Conservation (phyloP, 805 yeast species). For the Lipomyces starkeyi region DNA sequence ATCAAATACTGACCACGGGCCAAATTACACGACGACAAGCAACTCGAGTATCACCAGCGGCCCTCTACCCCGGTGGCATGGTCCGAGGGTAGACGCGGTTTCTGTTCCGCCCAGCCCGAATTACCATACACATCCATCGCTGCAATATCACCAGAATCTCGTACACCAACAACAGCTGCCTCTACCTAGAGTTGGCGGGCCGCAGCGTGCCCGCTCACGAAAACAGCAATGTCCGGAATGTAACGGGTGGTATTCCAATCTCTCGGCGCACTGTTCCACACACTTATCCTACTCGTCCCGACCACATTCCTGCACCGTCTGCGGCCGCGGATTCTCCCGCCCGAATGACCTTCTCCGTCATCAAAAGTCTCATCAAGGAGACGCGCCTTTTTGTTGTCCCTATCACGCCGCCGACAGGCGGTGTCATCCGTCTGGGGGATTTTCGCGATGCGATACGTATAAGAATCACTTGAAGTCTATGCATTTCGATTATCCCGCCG, state of each 20-base stretch:
- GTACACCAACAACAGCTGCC: background rate
- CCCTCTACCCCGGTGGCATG: background rate
- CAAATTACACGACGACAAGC: background rate
- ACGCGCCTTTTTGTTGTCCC: slow-evolving; percentile 81
- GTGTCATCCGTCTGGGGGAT: slow-evolving; percentile 85
- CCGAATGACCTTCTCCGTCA: slow-evolving; percentile 87
- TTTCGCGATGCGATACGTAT: slow-evolving; percentile 88
- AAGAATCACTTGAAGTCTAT: slow-evolving; percentile 89
- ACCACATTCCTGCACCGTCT: slow-evolving; percentile 78
- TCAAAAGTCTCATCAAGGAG: slow-evolving; percentile 83
- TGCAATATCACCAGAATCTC: background rate
- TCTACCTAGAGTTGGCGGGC: slow-evolving; percentile 10
- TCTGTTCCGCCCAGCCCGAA: slow-evolving; percentile 1
- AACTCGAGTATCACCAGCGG: background rate
- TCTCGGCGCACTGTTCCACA: slow-evolving; percentile 82
- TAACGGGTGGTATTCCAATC: slow-evolving; percentile 69
- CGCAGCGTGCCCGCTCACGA: slow-evolving; percentile 44
- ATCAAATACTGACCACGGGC: background rate
- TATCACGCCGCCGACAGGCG: slow-evolving; percentile 52
- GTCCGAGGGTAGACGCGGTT: background rate
- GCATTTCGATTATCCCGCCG: slow-evolving; percentile 86
- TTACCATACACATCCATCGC: background rate
- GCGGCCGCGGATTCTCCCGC: slow-evolving; percentile 85
- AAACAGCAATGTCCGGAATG: slow-evolving; percentile 78
- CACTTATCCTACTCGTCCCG: slow-evolving; percentile 73